Evolutionary conservation across 495 filamentous ascomycete species (phyloP).

Genomic region (Penicillium egyptiacum): DNA sequence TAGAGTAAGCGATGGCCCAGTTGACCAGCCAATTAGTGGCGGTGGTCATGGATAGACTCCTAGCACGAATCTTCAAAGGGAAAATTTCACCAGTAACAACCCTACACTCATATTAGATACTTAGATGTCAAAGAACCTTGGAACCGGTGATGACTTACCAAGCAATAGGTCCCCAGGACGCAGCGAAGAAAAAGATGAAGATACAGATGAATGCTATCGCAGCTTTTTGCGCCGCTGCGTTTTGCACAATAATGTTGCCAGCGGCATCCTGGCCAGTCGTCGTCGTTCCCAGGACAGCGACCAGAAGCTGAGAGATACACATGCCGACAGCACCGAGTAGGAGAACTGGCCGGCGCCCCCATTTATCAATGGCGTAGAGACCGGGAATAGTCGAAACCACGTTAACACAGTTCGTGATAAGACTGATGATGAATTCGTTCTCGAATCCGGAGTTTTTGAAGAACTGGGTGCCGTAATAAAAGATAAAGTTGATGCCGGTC

Average conservation of each 20-base stretch:
- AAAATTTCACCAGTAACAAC: slow-evolving; percentile 78
- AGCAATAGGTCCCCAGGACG: slow-evolving; percentile 71
- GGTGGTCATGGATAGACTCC: slow-evolving; percentile 69
- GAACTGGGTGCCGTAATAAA: slow-evolving; percentile 71
- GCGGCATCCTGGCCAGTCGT: too few relatives aligned
- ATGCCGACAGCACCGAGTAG: slow-evolving; percentile 66
- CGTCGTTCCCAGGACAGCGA: slow-evolving; percentile 50
- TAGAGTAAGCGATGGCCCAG: slow-evolving; percentile 61
- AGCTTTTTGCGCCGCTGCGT: too few relatives aligned
- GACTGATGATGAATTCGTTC: slow-evolving; percentile 64
- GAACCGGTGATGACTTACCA: slow-evolving; percentile 41
- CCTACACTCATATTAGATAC: too few relatives aligned
- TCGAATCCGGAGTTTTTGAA: slow-evolving; percentile 61
- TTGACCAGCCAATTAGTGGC: slow-evolving; percentile 82
- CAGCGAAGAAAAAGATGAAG: slow-evolving; percentile 81
- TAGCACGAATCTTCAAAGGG: slow-evolving; percentile 72
- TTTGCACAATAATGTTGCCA: not conserved
- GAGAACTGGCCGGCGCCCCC: slow-evolving; percentile 72
- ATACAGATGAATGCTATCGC: slow-evolving; percentile 71
- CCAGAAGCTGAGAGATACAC: slow-evolving; percentile 59
- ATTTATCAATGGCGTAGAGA: slow-evolving; percentile 72
- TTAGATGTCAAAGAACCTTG: too few relatives aligned
- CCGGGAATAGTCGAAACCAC: slow-evolving; percentile 64
- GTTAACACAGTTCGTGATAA: slow-evolving; percentile 67
- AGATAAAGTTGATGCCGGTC: slow-evolving; percentile 75